Evolutionary conservation across 345 rosid genomes (phyloP), one percentile per base, ranked within the genome.

Genomic region (Citrus cavaleriei): DNA sequence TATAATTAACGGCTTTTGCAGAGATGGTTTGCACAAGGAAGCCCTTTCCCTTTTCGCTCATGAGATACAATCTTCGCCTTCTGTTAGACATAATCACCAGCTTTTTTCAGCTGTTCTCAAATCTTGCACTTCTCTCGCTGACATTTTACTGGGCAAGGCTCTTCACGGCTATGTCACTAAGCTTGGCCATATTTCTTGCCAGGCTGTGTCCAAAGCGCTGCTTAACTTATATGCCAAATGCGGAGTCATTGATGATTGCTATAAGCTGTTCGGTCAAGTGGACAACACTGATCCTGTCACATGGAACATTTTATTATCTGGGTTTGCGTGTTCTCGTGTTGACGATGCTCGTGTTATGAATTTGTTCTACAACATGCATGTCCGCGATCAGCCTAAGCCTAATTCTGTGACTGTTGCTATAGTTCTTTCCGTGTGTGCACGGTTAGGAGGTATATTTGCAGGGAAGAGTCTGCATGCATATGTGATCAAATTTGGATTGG

Each of bases 211-310:
- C 12, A 94, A 94, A 81, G 91, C 93, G 7, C 73, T 93, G 70
- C 96, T 94, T 68, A 90, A 93, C 87, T 74, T 91, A 91, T 90
- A 91, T 83, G 93, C 95, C 51, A 94, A 91, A 79, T 90, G 91
- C 54, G 86, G 90, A 72, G 87, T 80, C 59, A 78, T 88, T 14
- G 77, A 58, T 81, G 96, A 94, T 79, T 91, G 88, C 86, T 74
- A 76, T 72, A 83, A 80, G 78, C 80, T 94, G 55, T 94, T 92
- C 65, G 82, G 77, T 57, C 88, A 93, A 66, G 82, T 93, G 84
- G 85, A 63, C 25, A 75, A 70, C 46, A 64, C 54, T 40, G 96
- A 93, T 85, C 86, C 93, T 76, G 95, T 93, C 68, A 85, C 88
- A 75, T 93, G 96, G 96, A 94, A 94, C 81, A 94, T 91, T 81